These are phyloP conservation scores for Penicillium sp. DNA, from an alignment of 2,329 filamentous ascomycete genomes.

Conservation along the genomic window DNA sequence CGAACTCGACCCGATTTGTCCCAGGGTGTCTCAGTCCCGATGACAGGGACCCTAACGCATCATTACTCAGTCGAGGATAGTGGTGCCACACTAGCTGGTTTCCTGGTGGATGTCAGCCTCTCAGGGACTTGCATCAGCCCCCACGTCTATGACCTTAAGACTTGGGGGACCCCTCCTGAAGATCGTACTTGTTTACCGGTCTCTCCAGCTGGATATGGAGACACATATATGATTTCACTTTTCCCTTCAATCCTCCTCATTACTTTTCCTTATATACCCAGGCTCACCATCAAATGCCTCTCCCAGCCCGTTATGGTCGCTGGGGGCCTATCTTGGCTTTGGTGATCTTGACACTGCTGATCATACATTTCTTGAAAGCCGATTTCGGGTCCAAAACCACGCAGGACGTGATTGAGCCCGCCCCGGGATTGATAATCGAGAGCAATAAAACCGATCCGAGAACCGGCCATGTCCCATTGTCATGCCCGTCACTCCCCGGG, in stretches of 20 bases:
- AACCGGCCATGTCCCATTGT: slow-evolving; percentile 5
- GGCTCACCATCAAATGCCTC: slow-evolving; percentile 12
- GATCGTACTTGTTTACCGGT: background rate
- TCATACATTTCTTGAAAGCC: slow-evolving; percentile 16
- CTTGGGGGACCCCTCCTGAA: slow-evolving; percentile 5
- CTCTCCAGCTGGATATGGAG: slow-evolving; percentile 10
- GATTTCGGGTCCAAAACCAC: slow-evolving; percentile 4
- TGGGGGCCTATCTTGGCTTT: slow-evolving; percentile 19
- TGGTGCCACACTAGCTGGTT: slow-evolving; percentile 5
- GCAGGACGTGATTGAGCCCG: slow-evolving; percentile 9
- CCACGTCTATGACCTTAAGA: slow-evolving; percentile 11
- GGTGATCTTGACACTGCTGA: slow-evolving; percentile 14
- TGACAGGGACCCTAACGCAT: slow-evolving; percentile 7
- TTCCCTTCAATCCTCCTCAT: slow-evolving; percentile 21
- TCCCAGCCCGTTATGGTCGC: slow-evolving; percentile 25
- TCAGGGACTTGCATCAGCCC: slow-evolving; percentile 8
- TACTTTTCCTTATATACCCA: background rate
- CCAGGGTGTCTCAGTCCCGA: background rate
- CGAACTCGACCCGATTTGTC: slow-evolving; percentile 2
- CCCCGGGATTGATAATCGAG: background rate
- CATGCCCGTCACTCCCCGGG: slow-evolving; percentile 40
- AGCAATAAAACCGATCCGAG: slow-evolving; percentile 1
- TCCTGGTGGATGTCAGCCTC: slow-evolving; percentile 6
- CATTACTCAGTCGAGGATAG: slow-evolving; percentile 15
- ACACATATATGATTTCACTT: background rate